Conservation (phyloP, 176 grass and related monocot species). For the Oryza meridionalis region DNA sequence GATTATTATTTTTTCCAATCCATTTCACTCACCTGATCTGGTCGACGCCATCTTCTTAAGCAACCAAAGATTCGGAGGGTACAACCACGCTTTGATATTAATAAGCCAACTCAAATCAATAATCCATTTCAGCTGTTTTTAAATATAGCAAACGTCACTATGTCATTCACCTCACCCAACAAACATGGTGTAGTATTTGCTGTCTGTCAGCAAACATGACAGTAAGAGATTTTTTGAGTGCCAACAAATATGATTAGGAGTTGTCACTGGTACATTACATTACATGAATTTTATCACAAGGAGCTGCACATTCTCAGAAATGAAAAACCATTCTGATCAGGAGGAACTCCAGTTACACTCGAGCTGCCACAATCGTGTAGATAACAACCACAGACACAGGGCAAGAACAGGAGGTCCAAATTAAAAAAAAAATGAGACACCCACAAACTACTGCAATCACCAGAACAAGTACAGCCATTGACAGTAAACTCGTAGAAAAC, state of each 20-base stretch:
- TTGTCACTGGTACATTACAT: conserved; percentile 31
- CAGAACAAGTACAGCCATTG: conserved; percentile 44
- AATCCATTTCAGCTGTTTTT: conserved; percentile 7
- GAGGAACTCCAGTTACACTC: conserved; percentile 50
- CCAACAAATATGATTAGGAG: conserved; percentile 15
- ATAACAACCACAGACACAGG: conserved; percentile 47
- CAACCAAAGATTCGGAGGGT: conserved; percentile 48
- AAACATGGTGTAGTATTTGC: not conserved
- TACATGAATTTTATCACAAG: conserved; percentile 27
- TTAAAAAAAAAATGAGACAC: conserved; percentile 22
- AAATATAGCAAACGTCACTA: not conserved
- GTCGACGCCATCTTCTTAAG: conserved; percentile 43
- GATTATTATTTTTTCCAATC: not conserved
- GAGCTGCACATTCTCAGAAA: conserved; percentile 35
- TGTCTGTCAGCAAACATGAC: conserved; percentile 26
- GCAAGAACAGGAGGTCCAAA: conserved; percentile 44
- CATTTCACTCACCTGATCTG: conserved; percentile 35
- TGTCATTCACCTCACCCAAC: not conserved
- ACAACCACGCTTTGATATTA: conserved; percentile 36
- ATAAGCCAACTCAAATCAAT: conserved; percentile 24
- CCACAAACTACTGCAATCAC: conserved; percentile 65
- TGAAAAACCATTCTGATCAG: conserved; percentile 46
- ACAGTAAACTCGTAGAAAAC: conserved; percentile 50
- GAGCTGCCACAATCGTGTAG: conserved; percentile 48
- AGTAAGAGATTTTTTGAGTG: not conserved